Base-by-base conservation (phyloP, 495 filamentous ascomycete species). In the Trichoderma virens region DNA sequence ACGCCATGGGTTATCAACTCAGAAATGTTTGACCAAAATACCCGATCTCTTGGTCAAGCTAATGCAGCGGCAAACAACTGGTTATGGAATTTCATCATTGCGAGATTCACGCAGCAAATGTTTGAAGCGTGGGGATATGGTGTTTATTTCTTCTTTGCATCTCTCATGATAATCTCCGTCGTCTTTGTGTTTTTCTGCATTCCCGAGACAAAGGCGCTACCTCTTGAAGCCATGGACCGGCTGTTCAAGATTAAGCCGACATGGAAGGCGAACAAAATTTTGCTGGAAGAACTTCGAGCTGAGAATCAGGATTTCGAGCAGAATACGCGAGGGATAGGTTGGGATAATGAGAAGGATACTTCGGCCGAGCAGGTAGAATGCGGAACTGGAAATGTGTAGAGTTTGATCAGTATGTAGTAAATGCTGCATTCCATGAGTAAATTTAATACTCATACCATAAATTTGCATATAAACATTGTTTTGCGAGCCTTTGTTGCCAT, bases 91-190 rank as follows among this genome's bases (percentile, higher is more conserved):
- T 91, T 90, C 75, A 82, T 90, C 67, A 78, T 91, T 67, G 83
- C 82, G 1, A 81, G 88, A 31, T 90, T 89, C 74, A 90, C 88
- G 5, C 86, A 86, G 25, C 86, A 92, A 69, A 90, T 91, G 86
- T 90, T 92, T 74, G 72, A 81, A 43, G 77, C 75, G 41, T 88
- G 90, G 82, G 79, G 78, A 34, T 89, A 88, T 68, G 89, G 87
- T 25, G 88, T 90, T 3, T 92, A 90, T 75, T 89, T 90, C 73
- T 90, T 91, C 79, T 92, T 92, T 67, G 87, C 87, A 2, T 82
- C 82, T 2, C 75, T 90, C 67, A 90, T 90, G 86, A 77, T 89
- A 14, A 67, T 83, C 14, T 86, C 85, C 28, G 82, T 88, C 56
- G 62, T 85, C 67, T 92, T 90, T 68, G 83, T 89, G 35, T 82